Evolutionary conservation across 345 rosid species (phyloP), one percentile per base, ranked within the genome.

Genomic region (Triadica sebifera): DNA sequence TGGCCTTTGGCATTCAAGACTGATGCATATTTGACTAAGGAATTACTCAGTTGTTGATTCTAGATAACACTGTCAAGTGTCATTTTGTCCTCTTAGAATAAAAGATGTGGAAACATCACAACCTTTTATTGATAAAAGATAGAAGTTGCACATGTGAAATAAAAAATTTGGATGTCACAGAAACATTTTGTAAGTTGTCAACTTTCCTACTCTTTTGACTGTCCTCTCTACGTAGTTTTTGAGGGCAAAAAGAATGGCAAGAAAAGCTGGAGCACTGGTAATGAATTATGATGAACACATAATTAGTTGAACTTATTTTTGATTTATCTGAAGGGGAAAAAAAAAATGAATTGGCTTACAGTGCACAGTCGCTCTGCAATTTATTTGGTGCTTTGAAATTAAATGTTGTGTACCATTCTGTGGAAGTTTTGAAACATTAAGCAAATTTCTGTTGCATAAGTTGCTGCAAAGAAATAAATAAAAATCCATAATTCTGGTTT

Each of bases 201-300:
- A n/a, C n/a, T n/a, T n/a, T n/a, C n/a, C n/a, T n/a, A n/a, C n/a
- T n/a, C n/a, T n/a, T n/a, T n/a, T n/a, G n/a, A n/a, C n/a, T n/a
- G n/a, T n/a, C n/a, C n/a, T n/a, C n/a, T n/a, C n/a, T n/a, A n/a
- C n/a, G n/a, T n/a, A n/a, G n/a, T n/a, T n/a, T n/a, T n/a, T n/a
- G 95, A 87, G 98, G 87, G 97, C 98, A 62, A 92, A 94, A 83
- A 79, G 98, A 87, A 94, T 94, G 98, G 97, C 97, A 57, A 86
- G 98, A 79, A 94, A 94, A 86, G 98, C 97, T 5, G 98, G 98
- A 81, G 98, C 98, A 78, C 78, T 94, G 98, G 98, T 92, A 94
- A 51, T 53, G 45, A 64, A 67, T 71, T 25, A 74, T 80, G 45
- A 41, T 41, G 10, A 43, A 43, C 47, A 6, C 73, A 29, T 25